A percentile compares a stretch with the other conserved stretches of the same genome.
Evolutionary conservation across 202 grass and related monocot species (phyloP).

Genomic region (Eragrostis tef): DNA sequence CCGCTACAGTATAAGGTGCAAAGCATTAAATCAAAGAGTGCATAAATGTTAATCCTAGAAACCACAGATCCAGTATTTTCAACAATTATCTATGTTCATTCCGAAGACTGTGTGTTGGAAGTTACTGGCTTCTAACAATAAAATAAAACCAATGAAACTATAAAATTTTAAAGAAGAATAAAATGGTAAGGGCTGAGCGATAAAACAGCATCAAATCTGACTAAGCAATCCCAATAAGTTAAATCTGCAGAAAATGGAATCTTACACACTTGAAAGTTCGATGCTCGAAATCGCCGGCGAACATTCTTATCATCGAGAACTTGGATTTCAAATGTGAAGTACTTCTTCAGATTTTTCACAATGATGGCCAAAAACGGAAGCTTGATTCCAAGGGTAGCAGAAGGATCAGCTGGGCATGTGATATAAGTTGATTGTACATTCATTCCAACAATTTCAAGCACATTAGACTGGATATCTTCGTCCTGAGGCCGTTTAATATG

Average conservation of each 20-base stretch:
- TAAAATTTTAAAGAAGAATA: not conserved
- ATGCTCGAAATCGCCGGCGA: constrained; percentile 76
- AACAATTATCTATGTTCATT: not conserved
- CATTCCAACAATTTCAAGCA: constrained; percentile 86
- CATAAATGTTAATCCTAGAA: not conserved
- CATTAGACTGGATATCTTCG: constrained; percentile 95
- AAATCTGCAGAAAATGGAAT: constrained; percentile 13
- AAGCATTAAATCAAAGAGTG: not conserved
- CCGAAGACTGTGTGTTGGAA: not conserved
- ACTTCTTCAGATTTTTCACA: constrained; percentile 92
- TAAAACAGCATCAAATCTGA: constrained; percentile 7
- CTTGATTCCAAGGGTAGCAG: constrained; percentile 91
- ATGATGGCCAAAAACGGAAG: constrained; percentile 80
- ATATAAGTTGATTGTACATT: constrained; percentile 98
- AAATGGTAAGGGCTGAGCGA: not conserved
- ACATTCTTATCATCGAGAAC: constrained; percentile 97
- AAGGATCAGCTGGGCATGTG: constrained; percentile 81
- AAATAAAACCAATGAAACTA: not conserved
- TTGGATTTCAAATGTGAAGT: constrained; percentile 97
- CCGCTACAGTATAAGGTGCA: too few relatives aligned
- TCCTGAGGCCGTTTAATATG: constrained; percentile 84
- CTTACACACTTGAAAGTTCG: constrained; percentile 85
- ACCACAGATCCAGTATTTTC: not conserved
- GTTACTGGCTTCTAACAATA: not conserved
- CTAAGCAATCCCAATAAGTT: not conserved